phyloP scores from a whole-genome alignment of 768 basidiomycete species.

The Tremella mesenterica region DNA sequence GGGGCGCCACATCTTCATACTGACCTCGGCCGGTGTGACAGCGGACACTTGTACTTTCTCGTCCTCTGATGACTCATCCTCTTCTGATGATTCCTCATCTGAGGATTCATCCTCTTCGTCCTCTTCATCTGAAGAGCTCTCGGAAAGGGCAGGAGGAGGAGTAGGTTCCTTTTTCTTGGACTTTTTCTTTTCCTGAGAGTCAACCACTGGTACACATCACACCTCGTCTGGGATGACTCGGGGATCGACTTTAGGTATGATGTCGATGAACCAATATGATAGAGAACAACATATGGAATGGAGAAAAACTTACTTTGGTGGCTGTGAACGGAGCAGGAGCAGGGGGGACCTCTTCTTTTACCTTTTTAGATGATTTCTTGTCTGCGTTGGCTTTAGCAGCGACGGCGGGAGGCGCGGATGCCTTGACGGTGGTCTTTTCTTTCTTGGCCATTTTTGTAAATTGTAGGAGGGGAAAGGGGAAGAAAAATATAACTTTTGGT shows the following conservation, averaged over 20 bases:
- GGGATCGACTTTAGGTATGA: neutral
- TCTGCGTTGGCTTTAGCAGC: slow-evolving; percentile 33
- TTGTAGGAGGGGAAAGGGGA: too few relatives aligned
- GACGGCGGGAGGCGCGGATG: slow-evolving; percentile 26
- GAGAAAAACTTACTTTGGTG: slow-evolving; percentile 20
- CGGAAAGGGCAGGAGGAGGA: slow-evolving; percentile 2
- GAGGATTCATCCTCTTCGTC: neutral
- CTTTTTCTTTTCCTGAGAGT: slow-evolving; percentile 5
- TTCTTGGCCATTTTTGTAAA: slow-evolving; percentile 20
- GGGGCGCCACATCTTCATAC: too few relatives aligned
- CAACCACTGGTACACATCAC: neutral
- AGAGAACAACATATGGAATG: neutral
- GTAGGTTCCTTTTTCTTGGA: slow-evolving; percentile 8
- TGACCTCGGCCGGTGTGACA: slow-evolving; percentile 21
- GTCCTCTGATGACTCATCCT: slow-evolving; percentile 14
- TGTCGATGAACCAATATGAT: neutral
- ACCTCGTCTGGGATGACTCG: slow-evolving; percentile 6
- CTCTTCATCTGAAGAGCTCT: slow-evolving; percentile 1
- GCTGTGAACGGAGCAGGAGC: slow-evolving; percentile 14
- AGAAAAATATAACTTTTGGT: too few relatives aligned
- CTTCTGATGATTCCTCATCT: neutral
- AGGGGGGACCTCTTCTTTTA: slow-evolving; percentile 12
- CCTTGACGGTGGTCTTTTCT: slow-evolving; percentile 16
- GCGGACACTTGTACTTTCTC: slow-evolving; percentile 31
- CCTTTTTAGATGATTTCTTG: slow-evolving; percentile 36